Evolutionary conservation across 1,139 yeast species (phyloP).

Genomic region (Blastobotrys malaysiensis): DNA sequence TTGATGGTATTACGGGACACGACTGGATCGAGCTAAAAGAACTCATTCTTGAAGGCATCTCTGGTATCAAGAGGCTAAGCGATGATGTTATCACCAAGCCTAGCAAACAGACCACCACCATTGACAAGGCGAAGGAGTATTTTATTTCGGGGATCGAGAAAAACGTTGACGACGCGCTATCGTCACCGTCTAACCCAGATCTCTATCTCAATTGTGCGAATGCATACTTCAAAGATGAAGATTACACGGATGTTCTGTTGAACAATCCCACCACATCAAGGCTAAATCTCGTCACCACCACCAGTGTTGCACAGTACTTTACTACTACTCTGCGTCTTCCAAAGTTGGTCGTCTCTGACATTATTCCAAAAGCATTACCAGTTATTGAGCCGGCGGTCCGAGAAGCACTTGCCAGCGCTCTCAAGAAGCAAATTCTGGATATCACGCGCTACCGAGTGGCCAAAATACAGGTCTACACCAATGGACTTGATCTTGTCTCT

Average conservation of each 20-base stretch:
- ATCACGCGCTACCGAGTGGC: background rate
- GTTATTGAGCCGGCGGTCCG: background rate
- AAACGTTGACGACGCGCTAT: background rate
- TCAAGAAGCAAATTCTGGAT: background rate
- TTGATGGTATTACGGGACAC: background rate
- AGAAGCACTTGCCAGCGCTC: background rate
- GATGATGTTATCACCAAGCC: background rate
- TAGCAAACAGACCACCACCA: background rate
- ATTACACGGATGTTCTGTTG: background rate
- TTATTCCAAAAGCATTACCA: background rate
- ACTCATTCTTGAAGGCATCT: background rate
- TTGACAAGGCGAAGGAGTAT: background rate
- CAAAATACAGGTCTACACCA: slow-evolving; percentile 5
- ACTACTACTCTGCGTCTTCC: background rate
- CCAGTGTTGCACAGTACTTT: background rate
- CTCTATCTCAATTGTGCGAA: background rate
- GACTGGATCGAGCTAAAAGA: background rate
- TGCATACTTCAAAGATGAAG: background rate
- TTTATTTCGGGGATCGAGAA: background rate
- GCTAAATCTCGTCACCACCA: background rate
- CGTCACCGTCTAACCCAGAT: background rate
- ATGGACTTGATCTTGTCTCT: slow-evolving; percentile 2
- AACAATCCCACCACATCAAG: background rate
- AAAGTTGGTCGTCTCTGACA: background rate
- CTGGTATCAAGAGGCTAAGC: background rate